Evolutionary conservation across 768 basidiomycete species (phyloP), one percentile per base, ranked within the genome.

Genomic region (Suillus sp.): DNA sequence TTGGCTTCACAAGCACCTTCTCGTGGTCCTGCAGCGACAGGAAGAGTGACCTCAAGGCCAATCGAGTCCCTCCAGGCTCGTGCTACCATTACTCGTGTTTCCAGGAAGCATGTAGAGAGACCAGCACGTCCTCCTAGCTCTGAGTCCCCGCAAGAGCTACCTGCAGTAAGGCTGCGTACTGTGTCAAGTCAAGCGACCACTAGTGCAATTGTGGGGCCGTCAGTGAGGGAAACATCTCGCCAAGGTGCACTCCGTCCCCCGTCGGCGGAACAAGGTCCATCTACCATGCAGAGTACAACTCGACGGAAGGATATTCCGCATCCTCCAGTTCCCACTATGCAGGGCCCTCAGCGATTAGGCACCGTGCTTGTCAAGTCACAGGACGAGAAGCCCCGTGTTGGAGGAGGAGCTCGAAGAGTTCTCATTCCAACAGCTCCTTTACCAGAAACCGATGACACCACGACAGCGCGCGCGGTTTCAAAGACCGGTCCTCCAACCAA

Each of bases 391-490:
- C 22, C 62, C 2, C 67, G 58, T 32, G 53, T 62, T 25, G 51
- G 25, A 27, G 62, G 67, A 45, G 75, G 76, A 32, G 76, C 74
- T 10, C 67, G 75, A 62, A 76, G 74, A 58, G 60, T 75, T 59
- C 74, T 74, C 10, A 71, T 77, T 59, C 74, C 73, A 22, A 10
- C 70, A 18, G 25, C 25, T 27, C 22, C 55, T 27, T 10, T 27
- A 38, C 16, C 25, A 56, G 56, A 57, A 20, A 40, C 38, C 27
- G 38, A 42, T 27, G 22, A 42, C 2, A 40, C 25, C 6, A 27
- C 8, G 27, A 25, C 27, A 14, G 20, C 18, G 5, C 56, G 10
- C 5, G 8, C 25, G 25, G 10, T 22, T 11, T 11, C 4, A 11
- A 57, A 40, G 38, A 27, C 38, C 0, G 38, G 56, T 20, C 38